phyloP scores from a whole-genome alignment of 257 asterid species.

The Fraxinus anomala region DNA sequence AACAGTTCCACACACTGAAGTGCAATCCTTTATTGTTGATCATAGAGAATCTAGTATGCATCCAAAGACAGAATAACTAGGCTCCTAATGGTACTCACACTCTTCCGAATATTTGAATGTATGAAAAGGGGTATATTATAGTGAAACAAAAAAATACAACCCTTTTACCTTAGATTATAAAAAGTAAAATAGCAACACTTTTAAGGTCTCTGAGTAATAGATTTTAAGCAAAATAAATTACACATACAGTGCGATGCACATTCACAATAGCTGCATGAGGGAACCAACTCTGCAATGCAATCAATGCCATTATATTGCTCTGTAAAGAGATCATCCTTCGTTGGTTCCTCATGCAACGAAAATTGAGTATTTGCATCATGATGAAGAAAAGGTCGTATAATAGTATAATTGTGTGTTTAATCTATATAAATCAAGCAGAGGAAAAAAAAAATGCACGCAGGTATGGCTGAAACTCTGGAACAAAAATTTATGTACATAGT shows the following conservation, averaged over 20 bases:
- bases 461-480: not conserved
- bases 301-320: not conserved
- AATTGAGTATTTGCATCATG: conserved; percentile 7
- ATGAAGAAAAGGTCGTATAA: not conserved
- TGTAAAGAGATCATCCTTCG: not conserved
- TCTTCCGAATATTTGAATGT: not conserved
- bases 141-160: not conserved
- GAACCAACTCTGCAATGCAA: not conserved
- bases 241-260: not conserved
- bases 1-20: not conserved
- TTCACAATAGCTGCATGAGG: conserved; percentile 12
- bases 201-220: not conserved
- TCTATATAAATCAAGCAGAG: conserved; percentile 1
- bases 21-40: not conserved
- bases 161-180: not conserved
- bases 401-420: not conserved
- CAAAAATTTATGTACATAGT: conserved; percentile 6
- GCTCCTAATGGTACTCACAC: not conserved
- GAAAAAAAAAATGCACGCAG: not conserved
- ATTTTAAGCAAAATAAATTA: not conserved
- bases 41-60: not conserved
- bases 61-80: not conserved
- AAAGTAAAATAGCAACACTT: not conserved
- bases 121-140: not conserved
- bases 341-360: not conserved